Percentiles rank a stretch among this genome's conserved stretches.
phyloP scores from a whole-genome alignment of 352 stramenopile species.

The Phytophthora constricta region DNA sequence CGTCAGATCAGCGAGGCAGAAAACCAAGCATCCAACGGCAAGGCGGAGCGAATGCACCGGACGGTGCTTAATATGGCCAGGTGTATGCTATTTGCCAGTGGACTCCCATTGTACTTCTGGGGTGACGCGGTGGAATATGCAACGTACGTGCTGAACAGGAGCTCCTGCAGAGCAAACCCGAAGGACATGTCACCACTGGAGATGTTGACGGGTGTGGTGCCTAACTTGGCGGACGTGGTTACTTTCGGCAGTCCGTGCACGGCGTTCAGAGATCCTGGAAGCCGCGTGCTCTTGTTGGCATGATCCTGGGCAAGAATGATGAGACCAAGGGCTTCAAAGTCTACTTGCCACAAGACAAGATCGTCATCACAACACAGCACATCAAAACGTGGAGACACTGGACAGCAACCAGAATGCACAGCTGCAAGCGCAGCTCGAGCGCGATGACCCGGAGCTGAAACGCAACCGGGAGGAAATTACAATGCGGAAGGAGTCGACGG shows the following conservation, averaged over 20 bases:
- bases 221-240: conserved; percentile 12
- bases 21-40: no score
- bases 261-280: conserved; percentile 1
- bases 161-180: conserved; percentile 25
- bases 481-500: conserved; percentile 10
- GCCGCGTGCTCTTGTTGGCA: conserved; percentile 3
- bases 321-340: conserved; percentile 24
- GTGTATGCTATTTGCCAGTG: no score
- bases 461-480: neutral
- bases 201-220: conserved; percentile 8
- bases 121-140: no score
- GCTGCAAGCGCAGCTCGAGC: conserved; percentile 5
- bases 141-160: conserved; percentile 36
- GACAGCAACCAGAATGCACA: conserved; percentile 7
- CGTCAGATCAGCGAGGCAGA: no score
- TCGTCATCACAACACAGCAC: conserved; percentile 12
- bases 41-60: no score
- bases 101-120: no score
- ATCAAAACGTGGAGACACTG: conserved; percentile 10
- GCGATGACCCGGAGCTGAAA: conserved; percentile 1
- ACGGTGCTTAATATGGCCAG: no score
- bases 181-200: conserved; percentile 10
- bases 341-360: conserved; percentile 15
- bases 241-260: conserved; percentile 20
- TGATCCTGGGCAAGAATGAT: conserved; percentile 23